These are phyloP conservation scores for Dryadomyces quercivorus DNA, from an alignment of 2,329 filamentous ascomycete genomes.

Conservation along the genomic window DNA sequence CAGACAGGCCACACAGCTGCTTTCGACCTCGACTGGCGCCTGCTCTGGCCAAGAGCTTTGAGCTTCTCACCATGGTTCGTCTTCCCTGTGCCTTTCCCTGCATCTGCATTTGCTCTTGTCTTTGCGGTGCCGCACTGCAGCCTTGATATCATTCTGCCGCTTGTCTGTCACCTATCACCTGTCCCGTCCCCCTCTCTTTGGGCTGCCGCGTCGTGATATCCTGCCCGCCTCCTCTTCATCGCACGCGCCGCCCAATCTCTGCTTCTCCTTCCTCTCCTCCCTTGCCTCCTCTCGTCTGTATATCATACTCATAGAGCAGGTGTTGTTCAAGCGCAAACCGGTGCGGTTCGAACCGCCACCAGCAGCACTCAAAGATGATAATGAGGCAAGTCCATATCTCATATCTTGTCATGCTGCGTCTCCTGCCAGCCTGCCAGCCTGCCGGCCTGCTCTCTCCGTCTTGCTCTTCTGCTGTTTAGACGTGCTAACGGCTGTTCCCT, in stretches of 20 bases:
- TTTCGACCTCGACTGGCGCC: not conserved
- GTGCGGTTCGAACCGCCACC: conserved; percentile 68
- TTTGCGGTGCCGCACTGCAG: not conserved
- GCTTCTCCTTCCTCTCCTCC: not conserved
- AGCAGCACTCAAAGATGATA: conserved; percentile 58
- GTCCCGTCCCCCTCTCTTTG: no score
- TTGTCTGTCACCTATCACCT: no score
- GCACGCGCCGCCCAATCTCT: not conserved
- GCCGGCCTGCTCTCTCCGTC: not conserved
- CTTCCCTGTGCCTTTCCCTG: not conserved
- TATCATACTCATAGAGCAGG: conserved; percentile 36
- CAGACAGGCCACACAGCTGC: not conserved
- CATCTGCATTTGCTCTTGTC: not conserved
- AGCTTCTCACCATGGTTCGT: conserved; percentile 2
- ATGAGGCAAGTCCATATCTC: conserved; percentile 53
- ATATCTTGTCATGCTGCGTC: no score
- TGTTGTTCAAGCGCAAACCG: conserved; percentile 91
- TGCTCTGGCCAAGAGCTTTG: not conserved
- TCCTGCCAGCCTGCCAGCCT: not conserved
- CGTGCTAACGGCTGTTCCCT: conserved; percentile 9
- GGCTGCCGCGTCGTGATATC: not conserved
- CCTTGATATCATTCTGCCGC: no score
- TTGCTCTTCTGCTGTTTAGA: no score
- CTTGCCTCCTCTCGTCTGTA: not conserved
- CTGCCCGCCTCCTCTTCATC: not conserved